Evolutionary conservation across 2,329 filamentous ascomycete genomes (phyloP), one percentile per base, ranked within the genome.

Genomic region (Xylariaceae sp.): DNA sequence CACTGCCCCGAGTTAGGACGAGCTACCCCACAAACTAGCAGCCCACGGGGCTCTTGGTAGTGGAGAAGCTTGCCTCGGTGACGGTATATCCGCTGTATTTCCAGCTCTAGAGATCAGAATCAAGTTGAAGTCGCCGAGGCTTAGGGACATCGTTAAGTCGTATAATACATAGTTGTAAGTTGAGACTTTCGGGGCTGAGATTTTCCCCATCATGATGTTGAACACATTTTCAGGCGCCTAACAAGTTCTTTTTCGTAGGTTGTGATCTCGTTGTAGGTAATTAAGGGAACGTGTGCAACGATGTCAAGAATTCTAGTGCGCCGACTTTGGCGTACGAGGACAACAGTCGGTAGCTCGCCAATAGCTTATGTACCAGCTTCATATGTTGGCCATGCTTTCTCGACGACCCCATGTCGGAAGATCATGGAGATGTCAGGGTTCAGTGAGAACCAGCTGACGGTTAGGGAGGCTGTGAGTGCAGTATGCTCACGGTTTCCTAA

Each of bases 401-500:
- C 76, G 4, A 70, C 69, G 4, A 76, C 77, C 3, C 14, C 63
- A 2, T 34, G 54, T 7, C 67, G 67, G 5, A 60, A 59, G 0
- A 76, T 92, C 50, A 92, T 93, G 89, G 87, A 91, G 63, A 86
- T 82, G 31, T 84, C 83, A 1, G 85, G 87, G 23, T 92, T 94
- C 74, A 87, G 85, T 0, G 85, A 90, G 40, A 87, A 86, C 45
- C 89, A 94, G 67, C 69, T 92, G 41, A 85, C 82, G 49, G 90
- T 94, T 3, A 82, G 89, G 31, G 87, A 92, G 58, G 86, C 89
- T 0, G 81, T 93, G 17, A 74, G 78, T 3, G 85, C 88, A 21
- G 79, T 93, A 23, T 93, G 90, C 71, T 77, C 85, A 1, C 79
- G 84, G 8, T 94, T 91, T 60, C 84, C 89, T 14, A 87, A 91